Evolutionary conservation across 129 eudicot species (phyloP), one percentile per base, ranked within the genome.

Genomic region (Saussurea involucrata): DNA sequence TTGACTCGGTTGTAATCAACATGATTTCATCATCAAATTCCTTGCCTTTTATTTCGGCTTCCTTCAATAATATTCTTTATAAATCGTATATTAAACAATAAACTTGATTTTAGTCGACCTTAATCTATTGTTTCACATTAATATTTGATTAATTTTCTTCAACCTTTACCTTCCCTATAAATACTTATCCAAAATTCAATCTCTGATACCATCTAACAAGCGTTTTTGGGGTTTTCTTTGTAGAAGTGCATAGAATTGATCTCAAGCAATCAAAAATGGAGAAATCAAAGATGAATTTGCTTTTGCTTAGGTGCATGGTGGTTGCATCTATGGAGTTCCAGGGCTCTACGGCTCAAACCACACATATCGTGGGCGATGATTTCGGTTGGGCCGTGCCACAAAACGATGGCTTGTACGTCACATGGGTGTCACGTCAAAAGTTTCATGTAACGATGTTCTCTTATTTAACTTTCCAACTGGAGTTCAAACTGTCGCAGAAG

Each of bases 321-420:
- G 46, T 77, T 34, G 84, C 72, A 24, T 73, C 84, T 58, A 24
- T 76, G 65, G 72, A 61, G 69, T 32, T 78, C 12, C 78, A 79
- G 3, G 70, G 72, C 60, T 61, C 86, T 2, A 24, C 4, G 28
- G 95, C 92, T 24, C 88, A 87, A 57, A 85, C 78, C 36, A 76
- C 82, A 5, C 84, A 85, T 46, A 61, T 25, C 0, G 92, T 89
- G 4, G 90, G 88, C 0, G 90, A 70, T 66, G 18, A 37, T 3
- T 3, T 34, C 31, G 88, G 85, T 15, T 90, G 96, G 96, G 36
- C 0, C 7, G 77, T 85, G 18, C 92, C 96, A 1, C 77, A 75
- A 29, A 66, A 25, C 4, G 75, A 79, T 4, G 28, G 72, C 36
- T 68, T 37, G 8, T 90, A 83, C 29, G 8, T 37, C 22, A 72